Evolutionary conservation across 352 stramenopile species (phyloP).

Genomic region (Globisporangium polare): DNA sequence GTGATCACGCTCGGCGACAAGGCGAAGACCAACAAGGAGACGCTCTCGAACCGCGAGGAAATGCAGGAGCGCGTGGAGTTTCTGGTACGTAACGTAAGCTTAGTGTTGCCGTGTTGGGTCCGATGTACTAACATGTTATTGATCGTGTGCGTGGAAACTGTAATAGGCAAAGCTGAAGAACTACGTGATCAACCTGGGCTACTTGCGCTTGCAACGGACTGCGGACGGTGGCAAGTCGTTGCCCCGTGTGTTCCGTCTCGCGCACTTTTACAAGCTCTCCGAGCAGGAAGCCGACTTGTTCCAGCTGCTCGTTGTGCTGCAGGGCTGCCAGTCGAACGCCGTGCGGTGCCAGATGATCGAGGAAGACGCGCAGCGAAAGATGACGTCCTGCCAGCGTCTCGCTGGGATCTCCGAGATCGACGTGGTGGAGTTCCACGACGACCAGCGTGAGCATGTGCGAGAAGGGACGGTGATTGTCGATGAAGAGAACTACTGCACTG

Average conservation of each 20-base stretch:
- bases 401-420: slow-evolving; percentile 85
- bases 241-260: slow-evolving; percentile 71
- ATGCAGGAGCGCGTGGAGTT: slow-evolving; percentile 80
- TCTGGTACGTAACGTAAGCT: slow-evolving; percentile 18
- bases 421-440: slow-evolving; percentile 80
- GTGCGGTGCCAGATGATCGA: slow-evolving; percentile 84
- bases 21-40: slow-evolving; percentile 35
- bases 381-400: slow-evolving; percentile 71
- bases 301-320: slow-evolving; percentile 78
- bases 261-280: slow-evolving; percentile 72
- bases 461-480: slow-evolving; percentile 84
- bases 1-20: slow-evolving; percentile 35
- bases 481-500: slow-evolving; percentile 76
- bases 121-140: too few relatives aligned
- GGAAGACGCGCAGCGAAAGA: slow-evolving; percentile 72
- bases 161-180: slow-evolving; percentile 34
- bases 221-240: slow-evolving; percentile 28
- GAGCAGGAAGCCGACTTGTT: slow-evolving; percentile 70
- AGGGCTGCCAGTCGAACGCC: slow-evolving; percentile 82
- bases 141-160: not conserved
- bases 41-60: slow-evolving; percentile 56
- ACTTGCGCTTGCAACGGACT: slow-evolving; percentile 46
- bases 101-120: too few relatives aligned
- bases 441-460: slow-evolving; percentile 83
- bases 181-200: slow-evolving; percentile 56